Conservation (phyloP, 2,329 filamentous ascomycete genomes). For the Cordyceps pruinosa region DNA sequence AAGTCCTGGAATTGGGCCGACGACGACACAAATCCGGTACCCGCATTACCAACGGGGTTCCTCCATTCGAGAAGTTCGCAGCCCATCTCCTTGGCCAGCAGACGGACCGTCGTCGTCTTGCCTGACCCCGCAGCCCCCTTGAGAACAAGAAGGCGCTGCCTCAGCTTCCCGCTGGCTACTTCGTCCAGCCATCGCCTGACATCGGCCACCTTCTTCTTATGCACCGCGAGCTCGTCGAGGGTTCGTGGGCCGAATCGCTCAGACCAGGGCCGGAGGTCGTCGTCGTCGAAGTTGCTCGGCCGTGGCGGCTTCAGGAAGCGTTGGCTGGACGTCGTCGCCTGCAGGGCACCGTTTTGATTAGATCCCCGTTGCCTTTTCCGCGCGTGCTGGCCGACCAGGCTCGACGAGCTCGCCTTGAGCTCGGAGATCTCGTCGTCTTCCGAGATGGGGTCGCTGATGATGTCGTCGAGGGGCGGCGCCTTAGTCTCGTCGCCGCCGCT, state of each 20-base stretch:
- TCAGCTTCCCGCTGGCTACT: constrained; percentile 57
- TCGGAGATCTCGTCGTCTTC: constrained; percentile 52
- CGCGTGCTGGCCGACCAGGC: constrained; percentile 49
- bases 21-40: constrained; percentile 59
- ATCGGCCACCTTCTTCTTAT: constrained; percentile 88
- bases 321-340: constrained; percentile 35
- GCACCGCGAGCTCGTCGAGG: constrained; percentile 81
- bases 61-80: constrained; percentile 84
- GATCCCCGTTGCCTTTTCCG: constrained; percentile 43
- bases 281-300: constrained; percentile 27
- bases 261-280: constrained; percentile 73
- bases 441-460: constrained; percentile 51
- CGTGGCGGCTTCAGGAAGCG: constrained; percentile 43
- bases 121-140: constrained; percentile 88
- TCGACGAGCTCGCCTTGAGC: constrained; percentile 42
- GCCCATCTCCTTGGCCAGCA: constrained; percentile 71
- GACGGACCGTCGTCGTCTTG: constrained; percentile 79
- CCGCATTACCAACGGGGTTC: constrained; percentile 62
- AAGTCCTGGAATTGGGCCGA: constrained; percentile 89
- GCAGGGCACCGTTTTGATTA: constrained; percentile 18
- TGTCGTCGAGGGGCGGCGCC: constrained; percentile 36
- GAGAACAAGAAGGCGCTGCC: constrained; percentile 71
- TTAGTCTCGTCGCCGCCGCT: constrained; percentile 24
- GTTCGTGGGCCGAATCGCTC: constrained; percentile 72
- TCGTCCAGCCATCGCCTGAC: constrained; percentile 76